phyloP scores from a whole-genome alignment of 1,139 yeast species.

The Saccharomyces hybrid region DNA sequence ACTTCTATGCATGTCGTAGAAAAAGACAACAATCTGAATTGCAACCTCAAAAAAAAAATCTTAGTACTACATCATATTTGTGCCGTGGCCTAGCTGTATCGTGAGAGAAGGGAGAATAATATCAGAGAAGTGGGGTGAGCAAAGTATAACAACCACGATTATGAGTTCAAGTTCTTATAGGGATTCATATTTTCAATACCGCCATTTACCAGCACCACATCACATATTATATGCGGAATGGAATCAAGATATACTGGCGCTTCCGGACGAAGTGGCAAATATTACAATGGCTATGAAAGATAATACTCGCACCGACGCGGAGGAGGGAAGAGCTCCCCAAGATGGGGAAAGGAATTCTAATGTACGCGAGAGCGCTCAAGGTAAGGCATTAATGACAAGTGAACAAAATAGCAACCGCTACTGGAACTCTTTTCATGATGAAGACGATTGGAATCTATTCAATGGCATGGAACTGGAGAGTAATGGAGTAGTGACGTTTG shows the following conservation, averaged over 20 bases:
- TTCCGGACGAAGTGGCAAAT: conserved; percentile 16
- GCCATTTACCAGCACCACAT: conserved; percentile 15
- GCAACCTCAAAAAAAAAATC: not conserved
- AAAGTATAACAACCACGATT: not conserved
- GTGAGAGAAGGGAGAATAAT: not conserved
- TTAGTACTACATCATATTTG: not conserved
- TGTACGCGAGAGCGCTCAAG: not conserved
- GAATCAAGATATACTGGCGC: conserved; percentile 22
- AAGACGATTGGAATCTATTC: conserved; percentile 24
- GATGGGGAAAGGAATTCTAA: not conserved
- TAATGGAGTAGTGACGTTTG: conserved; percentile 14
- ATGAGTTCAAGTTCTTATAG: conserved; percentile 12
- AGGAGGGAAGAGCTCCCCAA: conserved; percentile 6
- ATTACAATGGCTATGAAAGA: not conserved
- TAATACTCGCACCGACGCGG: conserved; percentile 5
- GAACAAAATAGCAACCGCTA: conserved; percentile 6
- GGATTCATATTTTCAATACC: conserved; percentile 18
- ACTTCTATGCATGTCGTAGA: not conserved
- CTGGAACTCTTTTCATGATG: conserved; percentile 26
- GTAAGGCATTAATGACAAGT: not conserved
- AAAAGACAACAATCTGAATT: not conserved
- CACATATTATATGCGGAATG: conserved; percentile 22
- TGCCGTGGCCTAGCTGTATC: not conserved
- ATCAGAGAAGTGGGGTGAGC: not conserved
- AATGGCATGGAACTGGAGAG: conserved; percentile 18